phyloP scores from a whole-genome alignment of 306 rosid species.

The Vigna reflexopilosa region DNA sequence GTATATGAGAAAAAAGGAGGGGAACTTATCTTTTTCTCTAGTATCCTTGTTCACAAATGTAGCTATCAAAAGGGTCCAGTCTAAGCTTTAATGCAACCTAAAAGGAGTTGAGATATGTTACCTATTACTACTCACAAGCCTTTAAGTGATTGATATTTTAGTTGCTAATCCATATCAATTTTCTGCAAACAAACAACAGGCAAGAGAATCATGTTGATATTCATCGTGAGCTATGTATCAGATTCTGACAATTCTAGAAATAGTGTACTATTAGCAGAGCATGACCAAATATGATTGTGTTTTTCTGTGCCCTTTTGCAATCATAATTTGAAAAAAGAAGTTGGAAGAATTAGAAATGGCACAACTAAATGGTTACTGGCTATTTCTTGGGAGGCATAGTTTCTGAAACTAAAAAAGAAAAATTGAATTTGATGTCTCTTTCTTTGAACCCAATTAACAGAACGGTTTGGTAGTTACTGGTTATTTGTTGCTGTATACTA shows the following conservation, averaged over 20 bases:
- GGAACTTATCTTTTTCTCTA: conserved; percentile 49
- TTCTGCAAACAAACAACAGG: conserved; percentile 1
- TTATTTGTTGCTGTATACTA: background rate
- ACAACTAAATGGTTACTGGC: background rate
- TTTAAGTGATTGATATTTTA: background rate
- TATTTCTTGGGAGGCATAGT: background rate
- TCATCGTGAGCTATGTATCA: conserved; percentile 1
- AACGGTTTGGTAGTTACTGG: background rate
- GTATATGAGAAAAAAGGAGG: conserved; percentile 13
- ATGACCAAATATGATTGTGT: background rate
- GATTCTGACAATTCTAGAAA: conserved; percentile 26
- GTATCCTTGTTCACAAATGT: conserved; percentile 48
- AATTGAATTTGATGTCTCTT: background rate
- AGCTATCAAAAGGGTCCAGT: conserved; percentile 47
- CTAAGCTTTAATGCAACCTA: conserved; percentile 27
- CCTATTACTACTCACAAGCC: conserved; percentile 5
- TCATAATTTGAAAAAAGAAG: background rate
- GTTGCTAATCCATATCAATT: conserved; percentile 16
- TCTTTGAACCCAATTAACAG: background rate
- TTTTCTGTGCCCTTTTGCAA: conserved; percentile 6
- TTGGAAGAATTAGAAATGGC: conserved; percentile 16
- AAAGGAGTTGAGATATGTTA: conserved; percentile 22
- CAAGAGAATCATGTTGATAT: conserved; percentile 25
- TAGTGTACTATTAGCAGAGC: background rate
- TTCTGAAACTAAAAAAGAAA: conserved; percentile 27